A percentile compares a stretch with the other conserved stretches of the same genome.
phyloP scores from a whole-genome alignment of 2,329 filamentous ascomycete genomes.

The Phaeosphaeriaceae sp. region DNA sequence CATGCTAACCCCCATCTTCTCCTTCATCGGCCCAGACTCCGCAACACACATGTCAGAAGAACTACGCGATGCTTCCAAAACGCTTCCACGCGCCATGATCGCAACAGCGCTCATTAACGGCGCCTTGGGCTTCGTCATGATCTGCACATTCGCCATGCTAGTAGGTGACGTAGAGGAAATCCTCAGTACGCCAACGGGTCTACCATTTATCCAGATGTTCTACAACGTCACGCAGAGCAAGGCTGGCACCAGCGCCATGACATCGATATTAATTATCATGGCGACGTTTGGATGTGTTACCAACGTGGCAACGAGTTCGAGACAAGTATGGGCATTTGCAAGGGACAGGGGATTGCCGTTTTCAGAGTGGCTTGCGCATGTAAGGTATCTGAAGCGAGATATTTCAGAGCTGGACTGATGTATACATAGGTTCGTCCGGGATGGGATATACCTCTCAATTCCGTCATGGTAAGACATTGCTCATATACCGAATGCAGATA shows the following conservation, averaged over 20 bases:
- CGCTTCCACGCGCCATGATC: slow-evolving; percentile 47
- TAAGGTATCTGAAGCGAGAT: slow-evolving; percentile 3
- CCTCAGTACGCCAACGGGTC: slow-evolving; percentile 21
- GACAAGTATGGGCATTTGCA: slow-evolving; percentile 32
- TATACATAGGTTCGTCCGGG: background rate
- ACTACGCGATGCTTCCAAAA: slow-evolving; percentile 30
- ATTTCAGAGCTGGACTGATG: background rate
- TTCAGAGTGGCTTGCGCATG: slow-evolving; percentile 10
- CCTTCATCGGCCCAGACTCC: slow-evolving; percentile 43
- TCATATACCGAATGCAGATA: background rate
- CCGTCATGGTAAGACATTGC: background rate
- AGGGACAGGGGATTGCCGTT: slow-evolving; percentile 30
- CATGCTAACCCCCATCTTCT: slow-evolving; percentile 36
- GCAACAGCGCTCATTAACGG: slow-evolving; percentile 46
- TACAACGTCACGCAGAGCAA: slow-evolving; percentile 17
- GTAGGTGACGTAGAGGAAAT: slow-evolving; percentile 14
- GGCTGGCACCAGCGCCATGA: slow-evolving; percentile 18
- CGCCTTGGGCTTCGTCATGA: slow-evolving; percentile 42
- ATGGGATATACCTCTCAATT: background rate
- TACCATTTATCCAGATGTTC: slow-evolving; percentile 23
- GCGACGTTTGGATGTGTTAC: slow-evolving; percentile 15
- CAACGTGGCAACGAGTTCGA: slow-evolving; percentile 20
- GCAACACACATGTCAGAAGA: slow-evolving; percentile 46
- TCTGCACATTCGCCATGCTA: slow-evolving; percentile 22
- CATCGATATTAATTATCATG: slow-evolving; percentile 21